A percentile compares a stretch with the other conserved stretches of the same genome.
phyloP scores from a whole-genome alignment of 192 early-diverging fungal genomes.

The Umbelopsis sp. region DNA sequence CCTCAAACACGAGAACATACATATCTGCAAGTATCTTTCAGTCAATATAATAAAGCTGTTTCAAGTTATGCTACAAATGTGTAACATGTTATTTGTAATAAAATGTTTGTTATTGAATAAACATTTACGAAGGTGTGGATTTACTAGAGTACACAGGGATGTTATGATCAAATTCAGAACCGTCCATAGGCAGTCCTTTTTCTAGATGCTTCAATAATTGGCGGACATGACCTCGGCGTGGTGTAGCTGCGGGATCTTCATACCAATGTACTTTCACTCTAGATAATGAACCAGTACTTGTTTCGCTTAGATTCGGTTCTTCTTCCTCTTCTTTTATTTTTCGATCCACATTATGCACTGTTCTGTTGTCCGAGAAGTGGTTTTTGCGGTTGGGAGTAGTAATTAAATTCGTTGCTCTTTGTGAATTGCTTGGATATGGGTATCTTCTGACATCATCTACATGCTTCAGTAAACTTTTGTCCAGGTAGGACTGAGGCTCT shows the following conservation, averaged over 20 bases:
- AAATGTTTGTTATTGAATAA: neutral
- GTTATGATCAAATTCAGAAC: neutral
- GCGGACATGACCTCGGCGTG: neutral
- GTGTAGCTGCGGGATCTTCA: conserved; percentile 3
- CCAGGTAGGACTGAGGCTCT: too few relatives aligned
- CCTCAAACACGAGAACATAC: neutral
- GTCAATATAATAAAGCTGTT: too few relatives aligned
- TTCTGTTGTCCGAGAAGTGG: too few relatives aligned
- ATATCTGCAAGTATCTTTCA: too few relatives aligned
- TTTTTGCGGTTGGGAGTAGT: too few relatives aligned
- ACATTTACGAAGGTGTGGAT: neutral
- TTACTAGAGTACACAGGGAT: conserved; percentile 6
- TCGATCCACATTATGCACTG: too few relatives aligned
- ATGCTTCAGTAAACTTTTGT: too few relatives aligned
- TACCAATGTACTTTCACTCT: conserved; percentile 8
- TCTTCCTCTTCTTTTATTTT: neutral
- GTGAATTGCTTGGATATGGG: too few relatives aligned
- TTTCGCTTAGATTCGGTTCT: neutral
- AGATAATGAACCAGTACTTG: neutral
- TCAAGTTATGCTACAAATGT: neutral
- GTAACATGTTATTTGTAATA: neutral
- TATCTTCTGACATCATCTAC: too few relatives aligned
- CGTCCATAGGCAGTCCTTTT: neutral
- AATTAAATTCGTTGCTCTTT: too few relatives aligned
- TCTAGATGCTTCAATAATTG: neutral